phyloP scores from a whole-genome alignment of 2,329 filamentous ascomycete species.

The Xylogone sp. region DNA sequence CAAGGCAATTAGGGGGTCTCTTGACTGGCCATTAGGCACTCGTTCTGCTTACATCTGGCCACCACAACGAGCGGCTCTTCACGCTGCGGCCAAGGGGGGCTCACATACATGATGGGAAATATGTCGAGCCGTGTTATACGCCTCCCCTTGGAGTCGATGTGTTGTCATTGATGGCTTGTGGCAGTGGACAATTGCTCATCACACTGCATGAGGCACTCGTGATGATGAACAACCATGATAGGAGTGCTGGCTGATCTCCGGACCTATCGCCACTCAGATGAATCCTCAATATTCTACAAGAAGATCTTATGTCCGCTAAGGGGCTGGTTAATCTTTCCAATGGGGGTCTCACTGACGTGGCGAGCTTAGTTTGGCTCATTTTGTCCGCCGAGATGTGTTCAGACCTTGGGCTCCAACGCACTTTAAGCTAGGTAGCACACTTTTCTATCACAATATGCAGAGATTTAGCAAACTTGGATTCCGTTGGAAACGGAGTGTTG shows the following conservation, averaged over 20 bases:
- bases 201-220: slow-evolving; percentile 21
- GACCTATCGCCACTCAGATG: slow-evolving; percentile 17
- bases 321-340: slow-evolving; percentile 18
- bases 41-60: slow-evolving; percentile 23
- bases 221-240: slow-evolving; percentile 12
- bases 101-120: slow-evolving; percentile 11
- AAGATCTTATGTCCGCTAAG: slow-evolving; percentile 17
- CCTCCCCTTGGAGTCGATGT: slow-evolving; percentile 15
- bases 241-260: slow-evolving; percentile 19
- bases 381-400: slow-evolving; percentile 11
- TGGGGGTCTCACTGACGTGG: slow-evolving; percentile 26
- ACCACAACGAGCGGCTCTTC: slow-evolving; percentile 19
- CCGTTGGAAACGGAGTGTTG: not conserved
- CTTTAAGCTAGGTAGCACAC: slow-evolving; percentile 12
- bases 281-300: slow-evolving; percentile 10
- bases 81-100: slow-evolving; percentile 12
- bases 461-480: not conserved
- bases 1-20: not conserved
- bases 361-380: slow-evolving; percentile 24
- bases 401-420: slow-evolving; percentile 19
- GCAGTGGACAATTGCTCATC: slow-evolving; percentile 18
- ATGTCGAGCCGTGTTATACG: not conserved
- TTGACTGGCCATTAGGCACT: not conserved
- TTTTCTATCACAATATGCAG: slow-evolving; percentile 14
- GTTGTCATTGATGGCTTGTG: slow-evolving; percentile 22